phyloP scores from a whole-genome alignment of 2,329 filamentous ascomycete species.

The Botrytis elliptica region DNA sequence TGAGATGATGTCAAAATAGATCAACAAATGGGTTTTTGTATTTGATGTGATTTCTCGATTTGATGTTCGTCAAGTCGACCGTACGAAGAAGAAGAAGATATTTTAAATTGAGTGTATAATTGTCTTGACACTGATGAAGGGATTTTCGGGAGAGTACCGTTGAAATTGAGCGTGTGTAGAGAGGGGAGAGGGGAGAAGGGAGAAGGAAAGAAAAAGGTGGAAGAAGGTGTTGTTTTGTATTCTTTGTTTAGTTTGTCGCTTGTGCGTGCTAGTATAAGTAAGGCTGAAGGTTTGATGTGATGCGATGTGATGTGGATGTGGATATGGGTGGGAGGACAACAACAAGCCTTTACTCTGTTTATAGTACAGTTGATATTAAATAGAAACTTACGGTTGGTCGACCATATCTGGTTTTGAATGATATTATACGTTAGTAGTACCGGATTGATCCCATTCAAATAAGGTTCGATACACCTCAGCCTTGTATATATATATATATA shows the following conservation, averaged over 20 bases:
- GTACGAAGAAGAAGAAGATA: constrained; percentile 22
- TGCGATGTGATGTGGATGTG: background rate
- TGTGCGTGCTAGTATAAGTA: background rate
- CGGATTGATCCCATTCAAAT: background rate
- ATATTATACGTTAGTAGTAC: no score
- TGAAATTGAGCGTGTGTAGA: constrained; percentile 25
- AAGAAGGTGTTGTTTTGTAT: constrained; percentile 5
- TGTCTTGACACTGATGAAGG: constrained; percentile 28
- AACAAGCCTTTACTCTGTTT: background rate
- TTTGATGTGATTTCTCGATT: background rate
- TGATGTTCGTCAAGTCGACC: background rate
- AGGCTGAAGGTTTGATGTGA: background rate
- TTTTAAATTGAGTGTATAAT: constrained; percentile 17
- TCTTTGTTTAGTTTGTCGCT: constrained; percentile 1
- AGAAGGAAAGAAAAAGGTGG: background rate
- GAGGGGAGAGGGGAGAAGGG: background rate
- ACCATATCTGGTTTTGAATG: background rate
- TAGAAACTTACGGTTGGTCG: background rate
- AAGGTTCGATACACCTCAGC: background rate
- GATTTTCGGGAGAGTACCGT: constrained; percentile 27
- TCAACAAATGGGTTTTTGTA: background rate
- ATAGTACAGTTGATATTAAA: background rate
- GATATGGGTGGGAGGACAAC: background rate
- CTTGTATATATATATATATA: background rate
- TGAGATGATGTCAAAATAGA: background rate